Base-by-base conservation (phyloP, 2,329 filamentous ascomycete genomes). In the Colletotrichum tropicale region DNA sequence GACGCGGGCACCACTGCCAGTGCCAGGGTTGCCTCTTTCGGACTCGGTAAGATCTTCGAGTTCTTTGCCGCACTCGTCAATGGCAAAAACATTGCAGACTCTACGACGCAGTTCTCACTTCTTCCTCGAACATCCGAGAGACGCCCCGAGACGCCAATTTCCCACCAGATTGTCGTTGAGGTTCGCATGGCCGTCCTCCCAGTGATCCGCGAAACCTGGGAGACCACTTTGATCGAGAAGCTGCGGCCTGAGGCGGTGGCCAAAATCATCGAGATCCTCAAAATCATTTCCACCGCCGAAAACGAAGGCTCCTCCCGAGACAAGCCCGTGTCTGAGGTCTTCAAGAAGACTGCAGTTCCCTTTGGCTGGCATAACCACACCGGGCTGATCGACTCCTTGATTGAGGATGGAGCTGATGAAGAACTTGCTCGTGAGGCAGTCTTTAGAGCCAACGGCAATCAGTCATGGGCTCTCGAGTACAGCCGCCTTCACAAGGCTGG, bases 161-260 rank as follows among this genome's bases (percentile, higher is more conserved):
- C 92, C 16, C 88, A 91, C 2, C 96, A 98, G 80, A 94, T 98
- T 71, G 87, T 98, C 16, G 92, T 98, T 8, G 96, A 98, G 82
- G 86, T 98, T 56, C 93, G 97, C 56, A 92, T 94, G 85, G 91
- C 93, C 30, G 91, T 98, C 30, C 86, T 98, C 16, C 95, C 96
- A 1, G 91, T 94, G 61, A 90, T 97, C 55, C 90, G 91, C 72
- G 90, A 93, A 62, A 90, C 98, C 32, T 99, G 97, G 98, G 93
- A 95, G 78, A 98, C 96, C 1, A 88, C 92, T 30, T 91, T 98
- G 64, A 91, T 97, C 21, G 95, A 98, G 79, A 96, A 95, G 80
- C 91, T 95, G 1, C 93, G 94, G 5, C 93, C 93, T 28, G 90
- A 92, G 26, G 94, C 96, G 56, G 91, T 97, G 21, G 94, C 95